Percentiles rank a stretch among this genome's conserved stretches.
Conservation (phyloP, 257 asterid species). For the Jacaranda mimosifolia region DNA sequence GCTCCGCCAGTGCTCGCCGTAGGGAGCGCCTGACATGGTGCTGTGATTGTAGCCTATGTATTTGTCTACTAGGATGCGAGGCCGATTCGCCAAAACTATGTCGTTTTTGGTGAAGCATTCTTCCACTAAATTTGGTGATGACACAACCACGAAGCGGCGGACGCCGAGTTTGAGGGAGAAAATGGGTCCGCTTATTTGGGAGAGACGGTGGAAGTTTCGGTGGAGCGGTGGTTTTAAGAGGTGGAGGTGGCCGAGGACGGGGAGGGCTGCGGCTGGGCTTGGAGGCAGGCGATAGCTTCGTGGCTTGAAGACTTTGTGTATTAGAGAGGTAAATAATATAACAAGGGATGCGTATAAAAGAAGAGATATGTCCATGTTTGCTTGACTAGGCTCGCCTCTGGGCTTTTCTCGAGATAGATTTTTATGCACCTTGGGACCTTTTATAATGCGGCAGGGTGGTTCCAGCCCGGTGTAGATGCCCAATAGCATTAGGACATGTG, state of each 20-base stretch:
- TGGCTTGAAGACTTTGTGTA: constrained; percentile 22
- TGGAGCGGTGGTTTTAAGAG: constrained; percentile 46
- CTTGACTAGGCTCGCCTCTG: neutral
- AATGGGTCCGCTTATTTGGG: constrained; percentile 43
- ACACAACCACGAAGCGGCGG: constrained; percentile 46
- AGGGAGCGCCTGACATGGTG: constrained; percentile 33
- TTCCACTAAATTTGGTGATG: constrained; percentile 41
- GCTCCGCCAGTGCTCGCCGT: constrained; percentile 47
- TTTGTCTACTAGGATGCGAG: constrained; percentile 24
- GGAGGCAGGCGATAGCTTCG: constrained; percentile 30
- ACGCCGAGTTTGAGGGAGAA: constrained; percentile 46
- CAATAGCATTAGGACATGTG: too few species aligned
- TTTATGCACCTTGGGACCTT: neutral
- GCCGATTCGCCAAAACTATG: constrained; percentile 40
- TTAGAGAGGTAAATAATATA: constrained; percentile 3
- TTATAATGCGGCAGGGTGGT: neutral
- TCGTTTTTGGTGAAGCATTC: constrained; percentile 54
- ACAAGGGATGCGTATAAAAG: constrained; percentile 4
- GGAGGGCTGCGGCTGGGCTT: constrained; percentile 42
- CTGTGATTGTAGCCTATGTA: constrained; percentile 46
- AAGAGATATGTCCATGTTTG: constrained; percentile 29
- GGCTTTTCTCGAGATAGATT: neutral
- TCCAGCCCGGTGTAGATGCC: too few species aligned
- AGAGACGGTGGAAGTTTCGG: constrained; percentile 39
- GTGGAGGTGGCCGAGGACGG: constrained; percentile 54